Evolutionary conservation across 805 yeast species (phyloP).

Genomic region (Ogataea nitratoaversa): DNA sequence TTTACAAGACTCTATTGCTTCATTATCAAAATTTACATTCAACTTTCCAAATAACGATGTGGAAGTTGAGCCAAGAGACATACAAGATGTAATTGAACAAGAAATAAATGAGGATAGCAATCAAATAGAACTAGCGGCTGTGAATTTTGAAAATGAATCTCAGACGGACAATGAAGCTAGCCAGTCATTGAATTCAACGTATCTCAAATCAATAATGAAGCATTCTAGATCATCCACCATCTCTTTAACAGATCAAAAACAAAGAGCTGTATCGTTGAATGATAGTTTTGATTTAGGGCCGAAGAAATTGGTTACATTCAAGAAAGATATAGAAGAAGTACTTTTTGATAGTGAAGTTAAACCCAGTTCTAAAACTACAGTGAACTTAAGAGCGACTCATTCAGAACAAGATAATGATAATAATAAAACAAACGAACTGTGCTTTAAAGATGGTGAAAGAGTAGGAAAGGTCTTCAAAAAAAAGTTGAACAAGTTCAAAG

Average conservation of each 20-base stretch:
- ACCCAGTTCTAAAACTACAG: not conserved
- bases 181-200: too few relatives aligned
- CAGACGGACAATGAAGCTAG: not conserved
- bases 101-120: too few relatives aligned
- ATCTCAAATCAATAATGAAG: slow-evolving; percentile 18
- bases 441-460: too few relatives aligned
- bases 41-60: slow-evolving; percentile 4
- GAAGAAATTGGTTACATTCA: slow-evolving; percentile 18
- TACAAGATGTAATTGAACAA: too few relatives aligned
- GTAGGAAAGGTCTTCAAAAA: too few relatives aligned
- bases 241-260: not conserved
- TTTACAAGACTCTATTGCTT: not conserved
- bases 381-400: too few relatives aligned
- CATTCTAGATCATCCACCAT: slow-evolving; percentile 5
- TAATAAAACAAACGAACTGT: too few relatives aligned
- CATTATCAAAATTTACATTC: slow-evolving; percentile 4
- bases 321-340: slow-evolving; percentile 9
- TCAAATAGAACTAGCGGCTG: not conserved
- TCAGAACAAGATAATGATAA: too few relatives aligned
- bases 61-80: not conserved
- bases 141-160: not conserved
- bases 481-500: not conserved
- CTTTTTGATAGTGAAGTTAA: not conserved
- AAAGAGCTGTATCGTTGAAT: not conserved
- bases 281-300: slow-evolving; percentile 10